Evolutionary conservation across 768 basidiomycete genomes (phyloP).

Genomic region (Xanthoconium stramineum): DNA sequence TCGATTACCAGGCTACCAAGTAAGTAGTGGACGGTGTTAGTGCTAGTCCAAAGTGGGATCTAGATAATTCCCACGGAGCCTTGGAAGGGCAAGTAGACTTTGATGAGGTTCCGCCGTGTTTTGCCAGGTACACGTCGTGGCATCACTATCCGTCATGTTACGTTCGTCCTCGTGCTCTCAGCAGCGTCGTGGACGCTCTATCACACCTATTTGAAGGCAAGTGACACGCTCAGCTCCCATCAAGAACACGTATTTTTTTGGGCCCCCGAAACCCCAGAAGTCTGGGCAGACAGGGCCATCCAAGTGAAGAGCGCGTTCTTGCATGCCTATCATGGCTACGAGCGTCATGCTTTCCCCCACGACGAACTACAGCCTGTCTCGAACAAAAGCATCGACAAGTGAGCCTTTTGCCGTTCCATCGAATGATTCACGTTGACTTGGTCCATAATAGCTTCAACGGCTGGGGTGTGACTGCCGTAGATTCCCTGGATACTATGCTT

Average conservation of each 20-base stretch:
- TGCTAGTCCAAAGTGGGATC: background rate
- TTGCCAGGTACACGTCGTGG: constrained; percentile 7
- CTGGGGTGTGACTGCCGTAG: constrained; percentile 76
- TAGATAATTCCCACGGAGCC: background rate
- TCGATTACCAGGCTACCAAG: no score
- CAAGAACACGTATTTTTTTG: constrained; percentile 19
- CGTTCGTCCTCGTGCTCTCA: constrained; percentile 11
- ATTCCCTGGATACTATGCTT: constrained; percentile 83
- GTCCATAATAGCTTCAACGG: constrained; percentile 62
- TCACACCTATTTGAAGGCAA: constrained; percentile 1
- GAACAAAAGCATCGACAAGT: constrained; percentile 50
- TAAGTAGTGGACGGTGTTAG: no score
- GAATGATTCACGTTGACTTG: background rate
- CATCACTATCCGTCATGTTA: constrained; percentile 25
- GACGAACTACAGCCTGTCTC: constrained; percentile 63
- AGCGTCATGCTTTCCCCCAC: constrained; percentile 53
- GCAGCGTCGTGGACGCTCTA: constrained; percentile 20
- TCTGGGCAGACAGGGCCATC: constrained; percentile 52
- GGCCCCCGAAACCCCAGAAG: constrained; percentile 28
- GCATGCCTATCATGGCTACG: constrained; percentile 69
- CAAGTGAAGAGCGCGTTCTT: constrained; percentile 60
- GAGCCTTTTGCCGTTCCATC: constrained; percentile 12
- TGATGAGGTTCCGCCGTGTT: background rate
- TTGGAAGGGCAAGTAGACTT: no score
- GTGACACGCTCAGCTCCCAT: background rate